Evolutionary conservation across 345 rosid species (phyloP), one percentile per base, ranked within the genome.

Genomic region (Kandelia obovata): DNA sequence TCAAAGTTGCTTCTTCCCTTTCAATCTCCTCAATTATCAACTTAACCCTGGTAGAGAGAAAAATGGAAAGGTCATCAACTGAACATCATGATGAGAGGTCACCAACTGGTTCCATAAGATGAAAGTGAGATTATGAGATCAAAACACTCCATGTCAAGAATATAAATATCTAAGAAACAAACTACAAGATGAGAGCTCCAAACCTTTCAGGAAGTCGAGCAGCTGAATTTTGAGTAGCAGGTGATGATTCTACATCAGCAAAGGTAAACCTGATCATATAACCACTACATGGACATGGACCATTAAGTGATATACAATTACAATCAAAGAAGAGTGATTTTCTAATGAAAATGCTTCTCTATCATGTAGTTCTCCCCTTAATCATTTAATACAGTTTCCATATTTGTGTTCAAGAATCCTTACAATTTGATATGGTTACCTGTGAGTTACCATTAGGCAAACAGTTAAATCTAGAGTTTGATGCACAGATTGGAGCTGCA

Each of bases 191-290:
- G 66, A 60, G 64, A 25, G 23, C 58, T 31, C 61, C 81, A 73
- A 79, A 92, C 98, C 99, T 95, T 81, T 92, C 99, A 75, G 97
- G 98, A 71, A 95, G 92, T 62, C 94, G 84, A 67, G 96, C 87
- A 73, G 84, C 84, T 70, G 90, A 87, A 70, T 80, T 84, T 73
- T 87, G 96, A 79, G 65, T 79, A 78, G 82, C 88, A 67, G 89
- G 79, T 55, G 91, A 85, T 65, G 84, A 82, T 71, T 95, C 98
- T 95, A 91, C 73, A 81, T 49, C 21, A 58, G 25, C 58, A 67
- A 7, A 25, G 58, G 39, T 19, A 31, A 71, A 43, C 35, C 43
- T 43, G 30, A 62, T 55, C 64, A 31, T 8, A n/a, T 39, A 21
- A n/a, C 39, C 26, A 62, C 17, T 25, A 53, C 34, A 53, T 25